These are phyloP conservation scores for Verticillium tricorpus DNA, from an alignment of 2,329 filamentous ascomycete species.

Conservation along the genomic window DNA sequence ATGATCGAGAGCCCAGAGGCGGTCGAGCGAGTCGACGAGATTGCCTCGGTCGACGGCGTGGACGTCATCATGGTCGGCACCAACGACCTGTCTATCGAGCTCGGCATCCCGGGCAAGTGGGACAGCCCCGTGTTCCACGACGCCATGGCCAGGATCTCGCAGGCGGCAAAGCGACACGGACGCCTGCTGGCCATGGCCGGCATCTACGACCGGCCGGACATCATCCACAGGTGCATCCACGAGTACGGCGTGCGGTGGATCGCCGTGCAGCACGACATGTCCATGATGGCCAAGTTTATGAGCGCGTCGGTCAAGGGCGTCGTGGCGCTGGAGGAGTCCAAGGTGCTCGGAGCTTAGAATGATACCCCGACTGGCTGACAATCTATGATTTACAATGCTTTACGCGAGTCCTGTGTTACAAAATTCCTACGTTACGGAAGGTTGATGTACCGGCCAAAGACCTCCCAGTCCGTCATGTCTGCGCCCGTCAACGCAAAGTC, in stretches of 20 bases:
- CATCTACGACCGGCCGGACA: conserved; percentile 2
- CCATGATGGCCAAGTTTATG: background rate
- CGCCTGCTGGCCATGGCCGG: conserved; percentile 4
- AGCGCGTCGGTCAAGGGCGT: background rate
- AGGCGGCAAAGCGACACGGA: background rate
- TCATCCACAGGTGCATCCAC: background rate
- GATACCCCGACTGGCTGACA: background rate
- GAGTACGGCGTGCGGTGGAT: conserved; percentile 3
- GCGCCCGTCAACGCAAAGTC: background rate
- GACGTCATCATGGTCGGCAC: conserved; percentile 8
- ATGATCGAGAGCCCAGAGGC: conserved; percentile 8
- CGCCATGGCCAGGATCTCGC: background rate
- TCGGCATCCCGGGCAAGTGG: conserved; percentile 2
- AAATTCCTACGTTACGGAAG: background rate
- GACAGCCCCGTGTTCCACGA: background rate
- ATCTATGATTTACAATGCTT: no score
- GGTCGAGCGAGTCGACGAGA: background rate
- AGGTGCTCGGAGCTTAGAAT: background rate
- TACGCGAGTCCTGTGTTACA: no score
- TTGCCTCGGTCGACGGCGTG: conserved; percentile 3
- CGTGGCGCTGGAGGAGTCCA: background rate
- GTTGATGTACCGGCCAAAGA: background rate
- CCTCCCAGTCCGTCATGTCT: background rate
- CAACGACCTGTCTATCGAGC: conserved; percentile 5
- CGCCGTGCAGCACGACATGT: conserved; percentile 1